phyloP scores from a whole-genome alignment of 2,329 filamentous ascomycete species.

The Aspergillus hiratsukae region DNA sequence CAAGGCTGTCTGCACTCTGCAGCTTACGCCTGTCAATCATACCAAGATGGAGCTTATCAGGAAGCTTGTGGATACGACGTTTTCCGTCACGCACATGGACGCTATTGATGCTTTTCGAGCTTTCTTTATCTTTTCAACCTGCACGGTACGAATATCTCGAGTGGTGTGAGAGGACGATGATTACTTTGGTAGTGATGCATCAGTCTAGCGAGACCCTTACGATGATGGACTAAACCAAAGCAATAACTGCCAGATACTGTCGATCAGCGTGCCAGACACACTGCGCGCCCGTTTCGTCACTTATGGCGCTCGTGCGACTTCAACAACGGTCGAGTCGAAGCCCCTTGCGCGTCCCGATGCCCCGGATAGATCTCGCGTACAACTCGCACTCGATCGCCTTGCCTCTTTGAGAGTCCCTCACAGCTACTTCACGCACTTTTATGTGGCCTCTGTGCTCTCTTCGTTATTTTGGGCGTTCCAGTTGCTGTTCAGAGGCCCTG shows the following conservation, averaged over 20 bases:
- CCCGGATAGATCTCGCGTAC: constrained; percentile 10
- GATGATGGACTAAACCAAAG: constrained; percentile 12
- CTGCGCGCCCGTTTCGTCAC: constrained; percentile 54
- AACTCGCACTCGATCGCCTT: constrained; percentile 45
- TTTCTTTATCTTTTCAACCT: constrained; percentile 36
- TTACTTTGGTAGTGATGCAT: background rate
- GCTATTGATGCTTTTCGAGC: constrained; percentile 31
- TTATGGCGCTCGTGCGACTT: constrained; percentile 54
- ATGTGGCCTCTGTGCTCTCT: constrained; percentile 63
- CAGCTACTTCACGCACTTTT: constrained; percentile 86
- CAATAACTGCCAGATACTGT: constrained; percentile 39
- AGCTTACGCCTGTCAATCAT: background rate
- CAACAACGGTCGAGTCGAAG: constrained; percentile 13
- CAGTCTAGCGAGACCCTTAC: constrained; percentile 3
- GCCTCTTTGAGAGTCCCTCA: constrained; percentile 68
- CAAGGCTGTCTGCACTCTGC: constrained; percentile 2
- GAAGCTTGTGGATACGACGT: constrained; percentile 9
- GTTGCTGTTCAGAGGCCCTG: constrained; percentile 51
- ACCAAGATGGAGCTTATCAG: constrained; percentile 11
- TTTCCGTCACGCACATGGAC: constrained; percentile 24
- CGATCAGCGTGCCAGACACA: constrained; percentile 48
- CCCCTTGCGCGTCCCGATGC: constrained; percentile 1
- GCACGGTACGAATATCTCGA: constrained; percentile 29
- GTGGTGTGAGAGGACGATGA: background rate
- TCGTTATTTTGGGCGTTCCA: constrained; percentile 72